Evolutionary conservation across 495 filamentous ascomycete genomes (phyloP), one percentile per base, ranked within the genome.

Genomic region (Cenococcum geophilum): DNA sequence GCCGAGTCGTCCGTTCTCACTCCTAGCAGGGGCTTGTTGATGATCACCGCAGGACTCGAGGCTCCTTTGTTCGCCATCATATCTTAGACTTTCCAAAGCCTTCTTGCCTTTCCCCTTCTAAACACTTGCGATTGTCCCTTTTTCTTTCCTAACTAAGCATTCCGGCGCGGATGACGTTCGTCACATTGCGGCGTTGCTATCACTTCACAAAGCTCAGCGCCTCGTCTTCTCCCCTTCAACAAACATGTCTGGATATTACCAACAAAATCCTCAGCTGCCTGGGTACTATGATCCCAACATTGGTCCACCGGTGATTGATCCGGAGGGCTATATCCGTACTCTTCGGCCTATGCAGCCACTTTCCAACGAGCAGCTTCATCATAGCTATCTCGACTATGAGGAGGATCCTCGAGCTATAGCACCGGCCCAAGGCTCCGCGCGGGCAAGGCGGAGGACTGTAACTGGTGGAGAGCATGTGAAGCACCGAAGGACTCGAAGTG

Each of bases 401-500:
- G 68, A 71, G 18, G 34, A 48, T 14, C 51, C 56, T 1, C 27
- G 47, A n/a, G 40, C 25, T 14, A 59, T 65, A 32, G 60, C 37
- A 18, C 11, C 60, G 4, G 49, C 53, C 23, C 67, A 40, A 57
- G 58, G 57, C 57, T 51, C 22, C 37, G 54, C 23, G 18, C 65
- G 66, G 20, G 56, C 66, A 23, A 55, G 73, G 51, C 63, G 71
- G 32, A 54, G 72, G 20, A 50, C 61, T 21, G 57, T 56, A 27
- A 40, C 80, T 5, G 81, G 83, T 16, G 71, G 79, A 16, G 92
- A 96, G 58, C 86, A 89, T 65, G 88, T 95, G 66, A 98, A 97
- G 72, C 92, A 97, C 69, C 87, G 92, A 53, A 85, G 93, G 62
- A 97, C 93, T 49, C 80, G 93, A 63, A 96, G 89, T 59, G 93